Evolutionary conservation across 192 early-diverging fungal species (phyloP).

Genomic region (Backusella macrospora): DNA sequence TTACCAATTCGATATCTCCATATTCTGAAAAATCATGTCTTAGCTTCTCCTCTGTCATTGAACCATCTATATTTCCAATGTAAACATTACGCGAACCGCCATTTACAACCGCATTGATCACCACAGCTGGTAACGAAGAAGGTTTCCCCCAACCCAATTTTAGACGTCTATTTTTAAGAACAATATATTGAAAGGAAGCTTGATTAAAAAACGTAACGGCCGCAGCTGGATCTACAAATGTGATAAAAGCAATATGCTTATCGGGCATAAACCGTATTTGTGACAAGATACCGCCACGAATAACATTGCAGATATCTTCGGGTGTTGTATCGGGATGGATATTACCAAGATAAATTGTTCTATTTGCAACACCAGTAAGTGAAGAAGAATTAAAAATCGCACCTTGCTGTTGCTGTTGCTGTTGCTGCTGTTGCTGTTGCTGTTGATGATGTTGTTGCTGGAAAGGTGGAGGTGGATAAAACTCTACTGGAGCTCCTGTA

Average conservation of each 20-base stretch:
- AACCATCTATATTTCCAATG: constrained; percentile 69
- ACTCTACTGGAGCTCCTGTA: constrained; percentile 38
- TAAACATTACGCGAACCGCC: constrained; percentile 84
- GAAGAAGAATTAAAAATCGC: not conserved
- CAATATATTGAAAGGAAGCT: constrained; percentile 60
- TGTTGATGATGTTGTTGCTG: constrained; percentile 11
- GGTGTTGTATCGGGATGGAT: constrained; percentile 76
- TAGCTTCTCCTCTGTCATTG: constrained; percentile 69
- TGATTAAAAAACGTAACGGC: constrained; percentile 68
- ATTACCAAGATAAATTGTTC: constrained; percentile 84
- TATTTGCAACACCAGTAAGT: constrained; percentile 51
- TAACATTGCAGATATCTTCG: constrained; percentile 85
- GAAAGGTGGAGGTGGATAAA: constrained; percentile 36
- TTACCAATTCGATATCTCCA: constrained; percentile 89
- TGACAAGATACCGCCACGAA: constrained; percentile 85
- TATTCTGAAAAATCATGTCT: constrained; percentile 75
- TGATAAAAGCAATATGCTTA: constrained; percentile 84
- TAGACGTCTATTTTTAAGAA: constrained; percentile 72
- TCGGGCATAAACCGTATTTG: constrained; percentile 74
- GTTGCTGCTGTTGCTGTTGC: not conserved
- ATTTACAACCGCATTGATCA: constrained; percentile 59
- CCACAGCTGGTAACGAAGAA: constrained; percentile 50
- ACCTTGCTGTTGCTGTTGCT: not conserved
- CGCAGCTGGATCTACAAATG: constrained; percentile 75
- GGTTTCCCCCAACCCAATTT: constrained; percentile 86